Conservation (phyloP, 352 stramenopile species). For the Phytophthora europaea region DNA sequence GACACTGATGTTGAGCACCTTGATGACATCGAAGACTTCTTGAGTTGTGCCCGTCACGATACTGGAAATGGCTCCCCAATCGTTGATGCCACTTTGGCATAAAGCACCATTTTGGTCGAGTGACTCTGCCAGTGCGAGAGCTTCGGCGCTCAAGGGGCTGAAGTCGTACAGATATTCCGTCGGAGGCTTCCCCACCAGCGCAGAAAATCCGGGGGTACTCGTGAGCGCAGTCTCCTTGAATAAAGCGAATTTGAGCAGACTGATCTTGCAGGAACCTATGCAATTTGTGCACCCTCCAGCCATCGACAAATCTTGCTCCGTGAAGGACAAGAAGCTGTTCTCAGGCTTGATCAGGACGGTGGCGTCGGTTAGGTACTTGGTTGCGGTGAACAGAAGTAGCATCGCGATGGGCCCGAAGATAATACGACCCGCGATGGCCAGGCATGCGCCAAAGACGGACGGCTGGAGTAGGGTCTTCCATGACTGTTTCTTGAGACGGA, state of each 20-base stretch:
- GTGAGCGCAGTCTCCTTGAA: neutral
- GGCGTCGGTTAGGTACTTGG: neutral
- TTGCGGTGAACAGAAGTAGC: neutral
- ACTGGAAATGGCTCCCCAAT: neutral
- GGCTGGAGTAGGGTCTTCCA: neutral
- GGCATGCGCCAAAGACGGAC: neutral
- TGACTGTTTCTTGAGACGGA: neutral
- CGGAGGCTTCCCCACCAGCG: neutral
- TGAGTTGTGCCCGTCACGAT: neutral
- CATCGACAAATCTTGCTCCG: neutral
- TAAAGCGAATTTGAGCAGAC: neutral
- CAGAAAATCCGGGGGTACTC: neutral
- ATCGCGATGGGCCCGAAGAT: neutral
- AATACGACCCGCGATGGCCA: neutral
- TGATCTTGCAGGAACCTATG: neutral
- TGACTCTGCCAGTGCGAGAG: neutral
- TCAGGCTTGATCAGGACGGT: neutral
- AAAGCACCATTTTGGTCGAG: too few relatives aligned
- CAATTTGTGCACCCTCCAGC: neutral
- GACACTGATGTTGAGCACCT: too few relatives aligned
- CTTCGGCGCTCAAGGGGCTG: neutral
- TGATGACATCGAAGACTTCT: too few relatives aligned
- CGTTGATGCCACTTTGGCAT: too few relatives aligned
- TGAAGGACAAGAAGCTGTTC: neutral
- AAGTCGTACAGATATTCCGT: neutral